These are phyloP conservation scores for Pichia eremophila DNA, from an alignment of 805 yeast species.

Conservation along the genomic window DNA sequence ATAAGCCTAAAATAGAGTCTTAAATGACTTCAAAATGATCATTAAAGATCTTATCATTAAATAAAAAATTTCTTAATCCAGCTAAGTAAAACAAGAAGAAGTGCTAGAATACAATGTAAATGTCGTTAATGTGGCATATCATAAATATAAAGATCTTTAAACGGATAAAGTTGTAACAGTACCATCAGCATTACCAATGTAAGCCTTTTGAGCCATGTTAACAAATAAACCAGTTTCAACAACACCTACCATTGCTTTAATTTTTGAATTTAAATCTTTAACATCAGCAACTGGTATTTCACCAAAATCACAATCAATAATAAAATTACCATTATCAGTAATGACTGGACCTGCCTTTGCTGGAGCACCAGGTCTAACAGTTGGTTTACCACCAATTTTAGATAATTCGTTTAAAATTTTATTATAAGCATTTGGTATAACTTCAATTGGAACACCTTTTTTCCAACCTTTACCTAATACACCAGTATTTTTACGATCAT, in stretches of 20 bases:
- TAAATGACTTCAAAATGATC: too few species aligned
- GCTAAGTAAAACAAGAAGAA: too few species aligned
- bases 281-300: constrained; percentile 44
- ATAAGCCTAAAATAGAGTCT: too few species aligned
- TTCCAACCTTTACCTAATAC: constrained; percentile 73
- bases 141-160: constrained; percentile 9
- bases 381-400: constrained; percentile 55
- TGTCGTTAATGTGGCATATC: too few species aligned
- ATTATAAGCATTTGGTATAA: constrained; percentile 80
- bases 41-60: too few species aligned
- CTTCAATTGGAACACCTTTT: constrained; percentile 91
- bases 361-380: constrained; percentile 73
- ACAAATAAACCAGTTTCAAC: constrained; percentile 93
- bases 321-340: constrained; percentile 90
- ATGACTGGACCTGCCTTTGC: constrained; percentile 97
- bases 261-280: constrained; percentile 44
- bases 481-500: constrained; percentile 72
- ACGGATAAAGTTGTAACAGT: constrained; percentile 29
- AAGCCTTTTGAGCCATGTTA: constrained; percentile 65
- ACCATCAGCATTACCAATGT: constrained; percentile 85
- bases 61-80: too few species aligned
- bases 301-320: constrained; percentile 91
- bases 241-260: constrained; percentile 79
- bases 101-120: too few species aligned
- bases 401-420: constrained; percentile 60